Conservation (phyloP, 805 yeast genomes). For the Scheffersomyces lignosus region DNA sequence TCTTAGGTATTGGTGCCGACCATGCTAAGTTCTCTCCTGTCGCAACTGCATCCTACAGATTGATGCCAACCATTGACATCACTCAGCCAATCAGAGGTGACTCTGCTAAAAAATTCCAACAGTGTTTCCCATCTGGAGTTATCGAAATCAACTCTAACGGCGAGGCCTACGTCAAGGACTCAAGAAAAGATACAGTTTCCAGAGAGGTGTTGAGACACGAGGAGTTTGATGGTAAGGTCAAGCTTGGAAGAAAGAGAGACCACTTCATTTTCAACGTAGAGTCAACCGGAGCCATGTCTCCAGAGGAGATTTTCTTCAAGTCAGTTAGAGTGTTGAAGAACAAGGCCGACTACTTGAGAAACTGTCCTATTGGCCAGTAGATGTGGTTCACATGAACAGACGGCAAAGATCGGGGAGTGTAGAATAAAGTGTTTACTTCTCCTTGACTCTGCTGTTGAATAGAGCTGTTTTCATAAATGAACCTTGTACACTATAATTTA, state of each 20-base stretch:
- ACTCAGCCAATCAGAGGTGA: constrained; percentile 71
- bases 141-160: constrained; percentile 67
- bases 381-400: constrained; percentile 1
- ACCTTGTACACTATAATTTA: too few relatives aligned
- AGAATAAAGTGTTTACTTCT: too few relatives aligned
- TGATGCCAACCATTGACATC: constrained; percentile 85
- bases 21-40: constrained; percentile 99
- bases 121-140: constrained; percentile 93
- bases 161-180: constrained; percentile 80
- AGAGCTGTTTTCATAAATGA: too few relatives aligned
- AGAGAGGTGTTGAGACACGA: constrained; percentile 94
- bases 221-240: constrained; percentile 86
- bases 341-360: constrained; percentile 78
- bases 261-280: constrained; percentile 95
- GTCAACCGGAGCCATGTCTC: constrained; percentile 94
- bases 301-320: constrained; percentile 93
- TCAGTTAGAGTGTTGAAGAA: constrained; percentile 81
- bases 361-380: constrained; percentile 70
- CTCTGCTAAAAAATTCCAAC: constrained; percentile 75
- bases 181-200: constrained; percentile 94
- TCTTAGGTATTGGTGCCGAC: constrained; percentile 88
- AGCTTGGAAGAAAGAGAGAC: constrained; percentile 86
- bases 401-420: not conserved
- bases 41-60: constrained; percentile 91
- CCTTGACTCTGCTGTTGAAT: too few relatives aligned